phyloP scores from a whole-genome alignment of 2,329 filamentous ascomycete species.

The Diaporthe nobilis region DNA sequence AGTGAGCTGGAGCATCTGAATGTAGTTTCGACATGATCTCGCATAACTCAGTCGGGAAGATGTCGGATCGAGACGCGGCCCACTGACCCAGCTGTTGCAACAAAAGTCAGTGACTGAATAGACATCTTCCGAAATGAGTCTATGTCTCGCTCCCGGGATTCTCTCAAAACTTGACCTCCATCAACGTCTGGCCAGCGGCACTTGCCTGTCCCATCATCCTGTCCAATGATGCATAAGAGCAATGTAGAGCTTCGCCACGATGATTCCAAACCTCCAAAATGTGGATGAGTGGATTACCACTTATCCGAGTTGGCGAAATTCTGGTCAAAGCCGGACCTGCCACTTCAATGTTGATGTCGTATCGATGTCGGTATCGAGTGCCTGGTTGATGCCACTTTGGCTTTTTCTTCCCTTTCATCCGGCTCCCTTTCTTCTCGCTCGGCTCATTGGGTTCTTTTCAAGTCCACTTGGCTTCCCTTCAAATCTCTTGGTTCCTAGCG shows the following conservation, averaged over 20 bases:
- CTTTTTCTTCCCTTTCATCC: not conserved
- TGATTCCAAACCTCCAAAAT: not conserved
- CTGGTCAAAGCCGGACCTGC: not conserved
- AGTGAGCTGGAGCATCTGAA: conserved; percentile 94
- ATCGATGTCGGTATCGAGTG: not conserved
- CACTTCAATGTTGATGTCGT: not conserved
- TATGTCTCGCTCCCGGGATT: not conserved
- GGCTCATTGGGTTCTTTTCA: not conserved
- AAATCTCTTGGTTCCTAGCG: not conserved
- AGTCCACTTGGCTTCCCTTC: not conserved
- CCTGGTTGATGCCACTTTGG: not conserved
- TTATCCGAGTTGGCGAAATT: not conserved
- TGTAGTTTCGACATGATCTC: conserved; percentile 94
- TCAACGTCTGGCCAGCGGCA: not conserved
- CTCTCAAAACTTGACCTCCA: not conserved
- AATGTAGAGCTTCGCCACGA: not conserved
- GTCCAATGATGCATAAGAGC: not conserved
- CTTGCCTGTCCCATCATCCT: not conserved
- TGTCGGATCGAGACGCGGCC: conserved; percentile 96
- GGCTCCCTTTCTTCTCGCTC: not conserved
- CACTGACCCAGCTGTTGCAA: conserved; percentile 86
- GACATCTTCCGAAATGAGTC: not conserved
- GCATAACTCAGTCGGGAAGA: conserved; percentile 95
- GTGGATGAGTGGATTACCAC: not conserved
- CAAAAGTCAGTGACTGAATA: conserved; percentile 19